Evolutionary conservation across 257 asterid species (phyloP).

Genomic region (Petunia axillaris): DNA sequence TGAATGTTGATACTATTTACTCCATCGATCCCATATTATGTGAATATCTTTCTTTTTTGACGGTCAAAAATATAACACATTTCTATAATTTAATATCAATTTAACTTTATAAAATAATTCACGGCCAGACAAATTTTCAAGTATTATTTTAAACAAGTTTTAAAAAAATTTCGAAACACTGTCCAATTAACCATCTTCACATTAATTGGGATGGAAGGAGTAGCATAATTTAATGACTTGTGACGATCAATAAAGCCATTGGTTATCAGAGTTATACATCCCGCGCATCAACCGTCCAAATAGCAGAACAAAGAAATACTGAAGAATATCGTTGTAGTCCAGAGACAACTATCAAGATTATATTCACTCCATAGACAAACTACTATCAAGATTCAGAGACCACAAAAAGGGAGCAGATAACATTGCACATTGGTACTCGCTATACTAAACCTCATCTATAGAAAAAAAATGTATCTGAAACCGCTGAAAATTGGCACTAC

Average conservation of each 20-base stretch:
- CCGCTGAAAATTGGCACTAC: slow-evolving; percentile 23
- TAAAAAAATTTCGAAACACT: too few relatives aligned
- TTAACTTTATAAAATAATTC: too few relatives aligned
- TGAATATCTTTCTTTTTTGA: too few relatives aligned
- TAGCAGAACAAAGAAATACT: slow-evolving; percentile 1
- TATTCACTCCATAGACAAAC: too few relatives aligned
- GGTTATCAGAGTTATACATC: neutral
- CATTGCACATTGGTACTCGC: slow-evolving; percentile 17
- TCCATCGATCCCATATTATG: too few relatives aligned
- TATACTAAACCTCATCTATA: slow-evolving; percentile 23
- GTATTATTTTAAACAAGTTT: too few relatives aligned
- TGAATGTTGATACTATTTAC: neutral
- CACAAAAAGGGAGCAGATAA: slow-evolving; percentile 12
- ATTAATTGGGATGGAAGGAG: too few relatives aligned
- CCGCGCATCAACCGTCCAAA: slow-evolving; percentile 8
- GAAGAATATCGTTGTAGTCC: neutral
- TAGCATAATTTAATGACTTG: neutral
- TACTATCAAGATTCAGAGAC: neutral
- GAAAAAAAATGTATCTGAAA: neutral
- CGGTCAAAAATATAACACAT: too few relatives aligned
- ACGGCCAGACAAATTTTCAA: too few relatives aligned
- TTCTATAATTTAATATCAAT: too few relatives aligned
- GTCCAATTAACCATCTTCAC: too few relatives aligned
- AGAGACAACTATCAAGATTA: neutral
- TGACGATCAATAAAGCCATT: neutral